These are phyloP conservation scores for Leccinum subspadiceum DNA, from an alignment of 1,284 basidiomycete species.

Conservation along the genomic window DNA sequence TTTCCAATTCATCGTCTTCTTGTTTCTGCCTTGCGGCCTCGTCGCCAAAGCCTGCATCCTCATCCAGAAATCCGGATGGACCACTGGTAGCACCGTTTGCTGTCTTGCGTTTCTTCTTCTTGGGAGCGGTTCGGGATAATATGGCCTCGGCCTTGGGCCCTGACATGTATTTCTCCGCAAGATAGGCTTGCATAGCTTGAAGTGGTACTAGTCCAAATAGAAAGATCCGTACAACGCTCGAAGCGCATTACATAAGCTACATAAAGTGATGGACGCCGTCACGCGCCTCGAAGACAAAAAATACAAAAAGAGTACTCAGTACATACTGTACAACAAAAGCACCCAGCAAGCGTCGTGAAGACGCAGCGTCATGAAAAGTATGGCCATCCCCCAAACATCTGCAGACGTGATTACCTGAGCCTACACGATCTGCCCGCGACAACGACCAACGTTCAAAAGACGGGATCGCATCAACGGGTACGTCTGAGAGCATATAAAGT, in stretches of 20 bases:
- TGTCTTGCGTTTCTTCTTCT: constrained; percentile 72
- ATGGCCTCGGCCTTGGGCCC: constrained; percentile 97
- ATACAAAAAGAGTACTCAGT: too few relatives aligned
- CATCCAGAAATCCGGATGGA: constrained; percentile 55
- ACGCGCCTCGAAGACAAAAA: too few relatives aligned
- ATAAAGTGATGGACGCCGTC: too few relatives aligned
- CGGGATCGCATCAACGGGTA: neutral
- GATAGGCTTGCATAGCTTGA: constrained; percentile 62
- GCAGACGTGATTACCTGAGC: neutral
- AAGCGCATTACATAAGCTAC: constrained; percentile 14
- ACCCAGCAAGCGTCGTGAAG: neutral
- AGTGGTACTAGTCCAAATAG: neutral
- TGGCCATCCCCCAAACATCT: neutral
- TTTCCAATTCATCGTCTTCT: constrained; percentile 55
- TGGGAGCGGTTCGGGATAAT: constrained; percentile 58
- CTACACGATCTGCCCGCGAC: neutral
- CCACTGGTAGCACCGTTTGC: constrained; percentile 36
- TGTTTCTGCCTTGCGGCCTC: constrained; percentile 32
- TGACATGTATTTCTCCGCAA: constrained; percentile 91
- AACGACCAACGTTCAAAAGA: neutral
- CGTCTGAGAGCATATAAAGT: neutral
- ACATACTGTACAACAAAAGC: too few relatives aligned
- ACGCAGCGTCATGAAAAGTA: neutral
- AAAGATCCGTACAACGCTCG: neutral
- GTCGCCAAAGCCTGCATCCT: constrained; percentile 66